Conservation (phyloP, 2,329 filamentous ascomycete genomes). For the Fusarium euwallaceae region DNA sequence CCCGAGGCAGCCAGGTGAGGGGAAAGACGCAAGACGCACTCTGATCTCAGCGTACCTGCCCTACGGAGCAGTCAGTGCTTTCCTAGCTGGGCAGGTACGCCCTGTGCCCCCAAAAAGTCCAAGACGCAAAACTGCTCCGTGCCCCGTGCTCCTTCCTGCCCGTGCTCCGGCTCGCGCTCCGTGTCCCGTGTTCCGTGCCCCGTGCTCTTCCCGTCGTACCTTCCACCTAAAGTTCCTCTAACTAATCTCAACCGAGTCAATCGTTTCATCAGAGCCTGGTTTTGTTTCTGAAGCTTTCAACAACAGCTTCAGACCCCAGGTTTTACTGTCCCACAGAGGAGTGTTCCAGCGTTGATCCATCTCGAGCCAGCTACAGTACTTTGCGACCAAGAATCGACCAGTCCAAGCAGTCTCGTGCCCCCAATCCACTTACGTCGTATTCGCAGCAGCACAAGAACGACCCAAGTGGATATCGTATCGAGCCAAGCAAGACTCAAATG, state of each 20-base stretch:
- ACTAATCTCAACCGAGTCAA: conserved; percentile 28
- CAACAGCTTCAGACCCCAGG: neutral
- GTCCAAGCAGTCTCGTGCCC: neutral
- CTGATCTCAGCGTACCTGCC: conserved; percentile 13
- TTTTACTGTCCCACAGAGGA: neutral
- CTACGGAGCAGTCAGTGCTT: conserved; percentile 29
- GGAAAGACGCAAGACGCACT: neutral
- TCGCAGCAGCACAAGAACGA: conserved; percentile 6
- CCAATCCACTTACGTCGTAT: conserved; percentile 8
- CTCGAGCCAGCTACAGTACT: neutral
- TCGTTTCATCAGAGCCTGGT: neutral
- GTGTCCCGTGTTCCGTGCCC: conserved; percentile 24
- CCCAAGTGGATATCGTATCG: conserved; percentile 6
- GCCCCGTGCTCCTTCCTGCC: conserved; percentile 23
- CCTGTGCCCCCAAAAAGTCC: conserved; percentile 19
- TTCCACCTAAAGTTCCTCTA: conserved; percentile 31
- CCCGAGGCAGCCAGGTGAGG: conserved; percentile 10
- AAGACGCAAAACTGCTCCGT: conserved; percentile 13
- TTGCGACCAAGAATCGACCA: neutral
- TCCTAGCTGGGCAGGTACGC: conserved; percentile 37
- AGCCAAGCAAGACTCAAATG: conserved; percentile 17
- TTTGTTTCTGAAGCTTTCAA: conserved; percentile 5
- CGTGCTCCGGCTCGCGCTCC: conserved; percentile 37
- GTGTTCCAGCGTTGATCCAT: neutral
- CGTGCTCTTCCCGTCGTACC: conserved; percentile 29